These are phyloP conservation scores for Trichoderma afroharzianum DNA, from an alignment of 2,329 filamentous ascomycete genomes.

Conservation along the genomic window DNA sequence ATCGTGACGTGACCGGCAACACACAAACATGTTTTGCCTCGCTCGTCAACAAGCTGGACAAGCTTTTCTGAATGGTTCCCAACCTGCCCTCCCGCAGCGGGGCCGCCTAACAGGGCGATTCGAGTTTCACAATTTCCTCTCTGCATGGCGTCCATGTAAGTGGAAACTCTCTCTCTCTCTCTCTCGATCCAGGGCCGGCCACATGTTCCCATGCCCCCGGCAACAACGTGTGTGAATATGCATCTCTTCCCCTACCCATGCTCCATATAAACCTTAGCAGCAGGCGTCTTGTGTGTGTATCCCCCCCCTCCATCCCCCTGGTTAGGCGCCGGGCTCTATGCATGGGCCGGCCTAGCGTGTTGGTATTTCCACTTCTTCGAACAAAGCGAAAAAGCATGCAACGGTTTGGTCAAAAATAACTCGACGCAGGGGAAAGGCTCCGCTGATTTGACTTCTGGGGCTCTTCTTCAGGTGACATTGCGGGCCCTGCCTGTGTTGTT, in stretches of 20 bases:
- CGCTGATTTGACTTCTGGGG: constrained; percentile 4
- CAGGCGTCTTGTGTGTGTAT: not conserved
- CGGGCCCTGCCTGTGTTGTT: not conserved
- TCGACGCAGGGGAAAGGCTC: not conserved
- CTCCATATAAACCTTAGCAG: not conserved
- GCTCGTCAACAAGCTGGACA: not conserved
- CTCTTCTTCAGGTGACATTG: constrained; percentile 7
- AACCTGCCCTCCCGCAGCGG: not conserved
- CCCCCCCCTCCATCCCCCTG: not conserved
- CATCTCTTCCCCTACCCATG: not conserved
- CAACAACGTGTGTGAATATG: not conserved
- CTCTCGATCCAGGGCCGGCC: not conserved
- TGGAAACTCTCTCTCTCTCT: not conserved
- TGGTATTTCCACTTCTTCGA: not conserved
- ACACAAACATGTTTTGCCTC: not conserved
- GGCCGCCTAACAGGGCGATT: not conserved
- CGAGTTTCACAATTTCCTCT: not conserved
- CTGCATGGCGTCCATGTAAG: constrained; percentile 2
- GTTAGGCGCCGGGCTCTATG: not conserved
- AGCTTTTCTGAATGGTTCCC: not conserved
- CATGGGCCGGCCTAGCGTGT: constrained; percentile 4
- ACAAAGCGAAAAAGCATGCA: not conserved
- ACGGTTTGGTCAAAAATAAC: constrained; percentile 11
- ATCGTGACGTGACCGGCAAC: not conserved
- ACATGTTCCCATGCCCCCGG: not conserved